phyloP scores from a whole-genome alignment of 1,139 yeast genomes.

The Nakaseomyces kungkrabaensis region DNA sequence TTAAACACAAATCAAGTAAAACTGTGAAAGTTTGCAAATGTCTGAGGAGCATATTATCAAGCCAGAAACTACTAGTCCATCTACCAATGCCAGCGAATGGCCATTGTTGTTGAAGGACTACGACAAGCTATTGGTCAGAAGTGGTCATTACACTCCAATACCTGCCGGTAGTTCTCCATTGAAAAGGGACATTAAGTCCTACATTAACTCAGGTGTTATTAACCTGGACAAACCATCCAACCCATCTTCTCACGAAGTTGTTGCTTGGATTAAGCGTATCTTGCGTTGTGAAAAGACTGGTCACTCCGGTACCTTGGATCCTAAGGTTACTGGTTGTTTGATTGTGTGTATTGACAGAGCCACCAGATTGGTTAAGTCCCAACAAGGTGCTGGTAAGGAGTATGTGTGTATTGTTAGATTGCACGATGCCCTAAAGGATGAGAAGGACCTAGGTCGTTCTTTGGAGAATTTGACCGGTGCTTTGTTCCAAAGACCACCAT shows the following conservation, averaged over 20 bases:
- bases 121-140: slow-evolving; percentile 87
- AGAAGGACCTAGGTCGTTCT: slow-evolving; percentile 78
- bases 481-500: slow-evolving; percentile 96
- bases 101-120: slow-evolving; percentile 88
- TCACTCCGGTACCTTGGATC: slow-evolving; percentile 98
- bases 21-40: slow-evolving; percentile 23
- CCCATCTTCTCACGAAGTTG: slow-evolving; percentile 97
- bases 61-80: slow-evolving; percentile 75
- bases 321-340: slow-evolving; percentile 95
- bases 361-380: slow-evolving; percentile 93
- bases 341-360: slow-evolving; percentile 98
- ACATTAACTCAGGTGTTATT: slow-evolving; percentile 89
- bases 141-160: slow-evolving; percentile 94
- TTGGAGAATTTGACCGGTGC: slow-evolving; percentile 97
- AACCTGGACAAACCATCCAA: slow-evolving; percentile 96
- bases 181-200: slow-evolving; percentile 84
- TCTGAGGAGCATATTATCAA: slow-evolving; percentile 74
- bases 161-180: slow-evolving; percentile 93
- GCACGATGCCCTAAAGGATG: slow-evolving; percentile 86
- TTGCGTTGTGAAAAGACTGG: slow-evolving; percentile 95
- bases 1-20: background rate
- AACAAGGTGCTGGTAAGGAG: slow-evolving; percentile 99
- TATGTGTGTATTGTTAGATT: slow-evolving; percentile 95
- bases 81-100: slow-evolving; percentile 89
- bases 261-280: slow-evolving; percentile 97